Percentiles rank a stretch among this genome's conserved stretches.
Conservation (phyloP, 2,329 filamentous ascomycete species). For the Aphanocladium album region DNA sequence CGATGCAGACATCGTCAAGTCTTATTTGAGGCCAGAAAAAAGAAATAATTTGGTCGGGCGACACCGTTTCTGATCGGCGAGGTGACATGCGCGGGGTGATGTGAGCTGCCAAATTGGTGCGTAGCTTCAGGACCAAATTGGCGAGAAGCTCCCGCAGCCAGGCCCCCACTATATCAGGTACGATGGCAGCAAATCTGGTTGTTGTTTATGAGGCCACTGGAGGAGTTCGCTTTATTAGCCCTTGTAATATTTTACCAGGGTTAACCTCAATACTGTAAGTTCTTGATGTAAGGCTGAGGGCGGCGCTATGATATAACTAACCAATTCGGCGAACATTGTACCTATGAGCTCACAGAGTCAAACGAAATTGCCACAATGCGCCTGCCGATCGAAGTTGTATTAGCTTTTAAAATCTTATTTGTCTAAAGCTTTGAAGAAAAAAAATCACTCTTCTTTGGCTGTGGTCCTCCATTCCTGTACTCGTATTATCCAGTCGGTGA, state of each 20-base stretch:
- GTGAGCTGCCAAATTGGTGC: neutral
- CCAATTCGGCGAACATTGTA: too few relatives aligned
- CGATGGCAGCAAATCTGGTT: neutral
- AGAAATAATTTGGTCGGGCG: neutral
- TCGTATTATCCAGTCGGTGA: slow-evolving; percentile 14
- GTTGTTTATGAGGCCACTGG: neutral
- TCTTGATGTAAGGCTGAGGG: too few relatives aligned
- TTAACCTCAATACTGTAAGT: too few relatives aligned
- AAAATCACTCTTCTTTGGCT: too few relatives aligned
- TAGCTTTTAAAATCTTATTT: too few relatives aligned
- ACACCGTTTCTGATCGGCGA: neutral
- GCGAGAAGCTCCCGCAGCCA: neutral
- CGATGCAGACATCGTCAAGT: slow-evolving; percentile 56
- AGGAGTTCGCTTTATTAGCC: neutral
- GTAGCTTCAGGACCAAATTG: neutral
- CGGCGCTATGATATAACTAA: too few relatives aligned
- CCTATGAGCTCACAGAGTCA: too few relatives aligned
- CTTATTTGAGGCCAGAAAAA: neutral
- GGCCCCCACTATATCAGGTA: neutral
- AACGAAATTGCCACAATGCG: too few relatives aligned
- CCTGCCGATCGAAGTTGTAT: too few relatives aligned
- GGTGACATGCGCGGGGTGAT: neutral
- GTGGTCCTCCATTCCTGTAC: slow-evolving; percentile 12
- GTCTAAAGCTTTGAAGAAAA: too few relatives aligned
- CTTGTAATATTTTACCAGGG: neutral